Conservation (phyloP, 2,329 filamentous ascomycete species). For the Diaporthe citriasiana region DNA sequence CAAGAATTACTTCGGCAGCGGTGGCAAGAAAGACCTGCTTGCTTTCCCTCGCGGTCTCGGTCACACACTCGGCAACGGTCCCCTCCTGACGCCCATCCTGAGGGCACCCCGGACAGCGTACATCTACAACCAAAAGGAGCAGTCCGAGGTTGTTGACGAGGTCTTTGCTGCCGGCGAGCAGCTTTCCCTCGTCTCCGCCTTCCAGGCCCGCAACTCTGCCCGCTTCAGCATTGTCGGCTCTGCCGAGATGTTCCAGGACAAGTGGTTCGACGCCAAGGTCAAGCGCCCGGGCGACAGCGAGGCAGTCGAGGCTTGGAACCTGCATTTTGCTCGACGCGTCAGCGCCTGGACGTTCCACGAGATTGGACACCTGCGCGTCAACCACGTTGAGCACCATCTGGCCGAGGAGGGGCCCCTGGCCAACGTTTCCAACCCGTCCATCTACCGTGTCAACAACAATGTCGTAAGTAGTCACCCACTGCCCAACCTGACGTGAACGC, state of each 20-base stretch:
- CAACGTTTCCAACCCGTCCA: conserved; percentile 81
- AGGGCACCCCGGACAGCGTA: conserved; percentile 89
- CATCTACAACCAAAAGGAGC: conserved; percentile 93
- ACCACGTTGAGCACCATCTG: conserved; percentile 83
- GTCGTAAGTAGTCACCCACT: conserved; percentile 75
- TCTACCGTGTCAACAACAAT: conserved; percentile 97
- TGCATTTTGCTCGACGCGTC: conserved; percentile 86
- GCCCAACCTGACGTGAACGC: conserved; percentile 3
- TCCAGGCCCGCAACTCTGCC: conserved; percentile 95
- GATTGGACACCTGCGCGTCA: conserved; percentile 88
- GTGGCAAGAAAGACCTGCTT: conserved; percentile 69
- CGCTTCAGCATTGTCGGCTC: conserved; percentile 89
- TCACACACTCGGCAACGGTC: conserved; percentile 83
- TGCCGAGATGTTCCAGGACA: conserved; percentile 87
- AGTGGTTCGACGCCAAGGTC: conserved; percentile 89
- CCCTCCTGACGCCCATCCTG: conserved; percentile 85
- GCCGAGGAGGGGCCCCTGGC: conserved; percentile 63
- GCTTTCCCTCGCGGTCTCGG: conserved; percentile 87
- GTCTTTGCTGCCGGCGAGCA: conserved; percentile 88
- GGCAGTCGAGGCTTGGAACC: conserved; percentile 78
- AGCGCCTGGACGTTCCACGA: conserved; percentile 98
- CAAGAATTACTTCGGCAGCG: conserved; percentile 82
- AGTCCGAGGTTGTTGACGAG: conserved; percentile 80
- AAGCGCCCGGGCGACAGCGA: conserved; percentile 67
- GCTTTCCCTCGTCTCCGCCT: conserved; percentile 83